Evolutionary conservation across 306 rosid genomes (phyloP), one percentile per base, ranked within the genome.

Genomic region (Cucumis melo): DNA sequence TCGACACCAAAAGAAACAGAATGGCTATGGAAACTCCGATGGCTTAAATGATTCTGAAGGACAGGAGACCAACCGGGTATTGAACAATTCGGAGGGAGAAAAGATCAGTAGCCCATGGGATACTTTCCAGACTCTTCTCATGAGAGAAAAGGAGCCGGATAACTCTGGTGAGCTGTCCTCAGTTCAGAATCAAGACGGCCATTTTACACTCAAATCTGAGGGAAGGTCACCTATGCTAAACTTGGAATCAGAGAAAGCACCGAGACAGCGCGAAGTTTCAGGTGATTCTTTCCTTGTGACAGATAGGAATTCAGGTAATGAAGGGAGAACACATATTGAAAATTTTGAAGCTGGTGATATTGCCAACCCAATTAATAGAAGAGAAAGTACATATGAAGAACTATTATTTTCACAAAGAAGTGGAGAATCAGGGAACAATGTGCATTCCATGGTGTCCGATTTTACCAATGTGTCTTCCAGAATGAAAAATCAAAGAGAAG

Each of bases 71-170:
- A 66, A 39, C 55, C 65, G 19, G 14, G 80, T 24, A 44, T 73
- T 76, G 13, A 78, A 74, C 50, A 77, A 85, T 68, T 83, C 85
- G n/a, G 78, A 74, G 75, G 85, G 84, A 64, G 70, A 72, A 27
- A 92, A 90, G 80, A 83, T 78, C 65, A 86, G 79, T 70, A 77
- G 86, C 81, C 81, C 80, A 82, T 95, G 99, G 99, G 90, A 79
- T 84, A 89, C 98, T 87, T 95, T 95, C 84, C 98, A 95, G 80
- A 88, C 84, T 85, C 92, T 95, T 86, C 93, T 95, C 71, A 61
- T 92, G 88, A 81, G 91, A 76, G 96, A 94, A 42, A 84, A 89
- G 39, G 96, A 87, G 78, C 70, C 91, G 1, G 41, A 73, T 17
- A 48, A 72, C 56, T 86, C 44, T 60, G 67, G 77, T n/a, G 89